phyloP scores from a whole-genome alignment of 2,329 filamentous ascomycete genomes.

The Aspergillus chevalieri region DNA sequence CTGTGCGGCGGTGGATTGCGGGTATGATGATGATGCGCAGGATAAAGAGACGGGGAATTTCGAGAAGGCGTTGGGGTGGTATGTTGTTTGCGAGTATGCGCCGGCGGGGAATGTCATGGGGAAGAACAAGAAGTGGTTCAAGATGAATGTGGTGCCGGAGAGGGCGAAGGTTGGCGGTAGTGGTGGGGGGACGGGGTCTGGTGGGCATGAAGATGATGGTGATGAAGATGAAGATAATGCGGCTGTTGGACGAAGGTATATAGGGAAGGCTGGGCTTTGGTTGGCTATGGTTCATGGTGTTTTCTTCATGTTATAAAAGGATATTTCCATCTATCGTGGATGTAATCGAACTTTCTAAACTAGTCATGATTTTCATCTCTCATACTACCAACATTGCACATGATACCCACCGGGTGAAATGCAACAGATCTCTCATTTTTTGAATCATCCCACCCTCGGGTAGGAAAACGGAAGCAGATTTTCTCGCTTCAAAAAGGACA shows the following conservation, averaged over 20 bases:
- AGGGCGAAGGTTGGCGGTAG: not conserved
- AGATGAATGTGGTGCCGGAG: slow-evolving; percentile 22
- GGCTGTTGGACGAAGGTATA: slow-evolving; percentile 2
- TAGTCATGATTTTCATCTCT: slow-evolving; percentile 19
- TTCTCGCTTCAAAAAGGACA: slow-evolving; percentile 15
- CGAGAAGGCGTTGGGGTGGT: slow-evolving; percentile 49
- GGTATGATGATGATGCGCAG: slow-evolving; percentile 22
- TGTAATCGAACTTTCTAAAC: slow-evolving; percentile 2
- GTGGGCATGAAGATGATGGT: not conserved
- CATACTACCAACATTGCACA: slow-evolving; percentile 20
- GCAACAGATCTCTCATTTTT: slow-evolving; percentile 23
- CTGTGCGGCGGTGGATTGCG: slow-evolving; percentile 45
- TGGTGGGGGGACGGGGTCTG: not conserved
- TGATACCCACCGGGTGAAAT: slow-evolving; percentile 14
- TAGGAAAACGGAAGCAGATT: slow-evolving; percentile 9
- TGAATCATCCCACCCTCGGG: slow-evolving; percentile 10
- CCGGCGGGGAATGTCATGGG: slow-evolving; percentile 57
- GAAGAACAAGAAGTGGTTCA: slow-evolving; percentile 22
- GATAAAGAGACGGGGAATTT: slow-evolving; percentile 4
- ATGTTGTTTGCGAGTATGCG: slow-evolving; percentile 65
- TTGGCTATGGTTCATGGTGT: slow-evolving; percentile 2
- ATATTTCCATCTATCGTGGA: not conserved
- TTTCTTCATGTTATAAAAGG: not conserved
- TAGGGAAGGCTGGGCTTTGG: not conserved
- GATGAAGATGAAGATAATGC: not conserved